Evolutionary conservation across 352 stramenopile genomes (phyloP).

Genomic region (Globisporangium uncinulatum): DNA sequence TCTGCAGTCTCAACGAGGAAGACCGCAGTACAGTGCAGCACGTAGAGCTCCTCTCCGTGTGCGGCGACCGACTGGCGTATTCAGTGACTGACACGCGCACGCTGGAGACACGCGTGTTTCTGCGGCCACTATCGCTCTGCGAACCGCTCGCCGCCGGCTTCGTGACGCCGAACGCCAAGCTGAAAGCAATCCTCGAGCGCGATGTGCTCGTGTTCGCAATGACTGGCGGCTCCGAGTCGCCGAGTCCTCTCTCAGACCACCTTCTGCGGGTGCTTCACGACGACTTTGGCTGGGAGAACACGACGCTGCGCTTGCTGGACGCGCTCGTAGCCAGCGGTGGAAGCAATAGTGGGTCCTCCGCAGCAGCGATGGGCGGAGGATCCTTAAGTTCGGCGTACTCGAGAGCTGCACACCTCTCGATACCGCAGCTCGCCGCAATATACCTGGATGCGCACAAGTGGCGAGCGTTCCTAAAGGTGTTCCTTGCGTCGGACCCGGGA

Average conservation of each 20-base stretch:
- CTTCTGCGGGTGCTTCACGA: conserved; percentile 42
- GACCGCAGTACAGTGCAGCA: conserved; percentile 4
- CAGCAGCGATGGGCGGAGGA: conserved; percentile 2
- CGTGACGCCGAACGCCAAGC: conserved; percentile 17
- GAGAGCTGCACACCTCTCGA: conserved; percentile 32
- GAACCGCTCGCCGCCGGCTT: conserved; percentile 54
- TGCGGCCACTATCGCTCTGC: conserved; percentile 41
- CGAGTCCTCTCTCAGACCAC: conserved; percentile 38
- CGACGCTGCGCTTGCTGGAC: conserved; percentile 39
- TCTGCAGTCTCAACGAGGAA: conserved; percentile 27
- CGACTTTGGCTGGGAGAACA: conserved; percentile 53
- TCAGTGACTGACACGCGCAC: conserved; percentile 29
- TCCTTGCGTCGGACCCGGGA: conserved; percentile 39
- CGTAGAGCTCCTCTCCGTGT: conserved; percentile 35
- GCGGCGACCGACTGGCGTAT: conserved; percentile 54
- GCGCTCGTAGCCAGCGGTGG: conserved; percentile 18
- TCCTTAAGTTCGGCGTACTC: conserved; percentile 27
- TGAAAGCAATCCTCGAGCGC: conserved; percentile 57
- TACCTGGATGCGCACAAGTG: conserved; percentile 49
- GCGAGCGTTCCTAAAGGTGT: conserved; percentile 46
- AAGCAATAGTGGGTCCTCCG: conserved; percentile 1
- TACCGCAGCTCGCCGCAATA: conserved; percentile 36
- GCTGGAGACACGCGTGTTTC: conserved; percentile 26
- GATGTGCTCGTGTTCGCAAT: conserved; percentile 52
- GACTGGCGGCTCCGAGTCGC: conserved; percentile 29